phyloP scores from a whole-genome alignment of 164 flowering plant genomes.

The Annona squamosa region DNA sequence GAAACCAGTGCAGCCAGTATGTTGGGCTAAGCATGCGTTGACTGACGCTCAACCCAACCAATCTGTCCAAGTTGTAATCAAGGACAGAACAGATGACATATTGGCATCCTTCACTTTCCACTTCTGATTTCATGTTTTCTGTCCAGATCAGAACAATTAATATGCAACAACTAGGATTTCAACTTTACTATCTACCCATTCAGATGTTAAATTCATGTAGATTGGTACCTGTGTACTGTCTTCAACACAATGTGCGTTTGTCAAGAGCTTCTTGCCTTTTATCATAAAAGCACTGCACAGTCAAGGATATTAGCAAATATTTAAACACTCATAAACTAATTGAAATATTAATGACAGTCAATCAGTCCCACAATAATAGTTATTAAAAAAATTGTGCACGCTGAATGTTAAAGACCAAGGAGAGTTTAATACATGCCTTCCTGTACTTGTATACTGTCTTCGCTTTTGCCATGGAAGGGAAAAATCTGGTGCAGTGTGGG shows the following conservation, averaged over 20 bases:
- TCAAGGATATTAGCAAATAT: constrained; percentile 9
- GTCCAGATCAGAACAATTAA: too few relatives aligned
- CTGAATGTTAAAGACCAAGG: constrained; percentile 5
- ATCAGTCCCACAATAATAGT: background rate
- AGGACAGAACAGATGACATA: too few relatives aligned
- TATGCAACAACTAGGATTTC: background rate
- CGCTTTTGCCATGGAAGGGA: constrained; percentile 99
- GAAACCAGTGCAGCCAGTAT: too few relatives aligned
- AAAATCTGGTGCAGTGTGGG: constrained; percentile 94
- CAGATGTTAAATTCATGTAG: background rate
- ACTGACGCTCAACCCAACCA: too few relatives aligned
- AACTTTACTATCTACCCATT: background rate
- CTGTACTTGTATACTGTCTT: constrained; percentile 92
- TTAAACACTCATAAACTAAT: background rate
- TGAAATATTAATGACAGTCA: background rate
- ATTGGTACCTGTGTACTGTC: constrained; percentile 76
- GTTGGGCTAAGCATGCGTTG: too few relatives aligned
- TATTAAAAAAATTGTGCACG: background rate
- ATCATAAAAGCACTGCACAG: constrained; percentile 92
- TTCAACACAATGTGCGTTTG: constrained; percentile 98
- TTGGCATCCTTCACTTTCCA: too few relatives aligned
- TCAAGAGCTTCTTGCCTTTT: constrained; percentile 81
- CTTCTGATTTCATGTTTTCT: too few relatives aligned
- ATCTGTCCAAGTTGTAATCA: too few relatives aligned
- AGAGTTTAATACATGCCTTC: constrained; percentile 52